phyloP scores from a whole-genome alignment of 495 filamentous ascomycete genomes.

The Daldinia vernicosa region DNA sequence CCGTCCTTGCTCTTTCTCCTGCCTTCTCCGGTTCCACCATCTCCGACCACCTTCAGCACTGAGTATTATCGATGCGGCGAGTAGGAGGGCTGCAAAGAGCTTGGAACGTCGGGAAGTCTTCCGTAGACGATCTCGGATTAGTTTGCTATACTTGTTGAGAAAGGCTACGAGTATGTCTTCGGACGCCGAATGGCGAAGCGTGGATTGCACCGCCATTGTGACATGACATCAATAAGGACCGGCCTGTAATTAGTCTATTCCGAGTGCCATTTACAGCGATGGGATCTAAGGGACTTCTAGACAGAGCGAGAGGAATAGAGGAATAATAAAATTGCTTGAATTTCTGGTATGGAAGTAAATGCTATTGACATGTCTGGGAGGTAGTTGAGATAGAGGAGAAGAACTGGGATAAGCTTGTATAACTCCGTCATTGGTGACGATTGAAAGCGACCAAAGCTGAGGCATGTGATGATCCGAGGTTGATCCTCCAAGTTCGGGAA shows the following conservation, averaged over 20 bases:
- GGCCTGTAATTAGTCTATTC: constrained; percentile 15
- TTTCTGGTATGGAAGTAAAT: constrained; percentile 13
- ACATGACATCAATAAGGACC: constrained; percentile 40
- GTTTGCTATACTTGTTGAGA: constrained; percentile 69
- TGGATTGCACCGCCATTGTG: constrained; percentile 87
- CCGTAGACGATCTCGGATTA: constrained; percentile 67
- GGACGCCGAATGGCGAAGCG: constrained; percentile 69
- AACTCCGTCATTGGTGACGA: constrained; percentile 40
- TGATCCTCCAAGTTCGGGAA: constrained; percentile 19
- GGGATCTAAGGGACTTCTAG: constrained; percentile 8
- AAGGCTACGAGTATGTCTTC: constrained; percentile 76
- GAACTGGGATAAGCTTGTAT: constrained; percentile 6
- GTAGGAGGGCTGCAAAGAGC: constrained; percentile 75
- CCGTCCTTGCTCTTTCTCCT: constrained; percentile 80
- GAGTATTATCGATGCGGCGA: constrained; percentile 78
- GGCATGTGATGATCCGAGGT: constrained; percentile 44
- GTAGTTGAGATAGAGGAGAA: constrained; percentile 12
- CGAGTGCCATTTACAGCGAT: constrained; percentile 29
- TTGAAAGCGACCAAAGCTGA: constrained; percentile 29
- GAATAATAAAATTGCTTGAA: constrained; percentile 2
- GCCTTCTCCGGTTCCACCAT: constrained; percentile 73
- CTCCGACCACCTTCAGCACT: constrained; percentile 77
- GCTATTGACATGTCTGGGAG: constrained; percentile 15
- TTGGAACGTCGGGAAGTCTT: constrained; percentile 72
- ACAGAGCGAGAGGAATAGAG: background rate